A percentile compares a stretch with the other conserved stretches of the same genome.
phyloP scores from a whole-genome alignment of 2,329 filamentous ascomycete species.

The Fusarium dimerum region DNA sequence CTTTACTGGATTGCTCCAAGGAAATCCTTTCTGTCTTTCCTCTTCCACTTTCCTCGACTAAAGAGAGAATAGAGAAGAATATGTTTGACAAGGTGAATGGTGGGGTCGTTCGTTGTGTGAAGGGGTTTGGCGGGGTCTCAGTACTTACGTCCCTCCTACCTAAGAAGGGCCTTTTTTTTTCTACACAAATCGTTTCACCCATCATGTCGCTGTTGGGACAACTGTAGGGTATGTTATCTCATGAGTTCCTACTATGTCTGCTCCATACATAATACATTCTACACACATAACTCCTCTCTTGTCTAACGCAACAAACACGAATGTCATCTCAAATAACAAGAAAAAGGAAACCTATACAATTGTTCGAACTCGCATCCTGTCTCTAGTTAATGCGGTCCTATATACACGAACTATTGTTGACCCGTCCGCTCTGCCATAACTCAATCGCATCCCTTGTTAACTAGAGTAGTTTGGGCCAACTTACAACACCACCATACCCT shows the following conservation, averaged over 20 bases:
- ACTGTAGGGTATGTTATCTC: too few species aligned
- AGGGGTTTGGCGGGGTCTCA: constrained; percentile 18
- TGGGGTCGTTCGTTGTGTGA: constrained; percentile 17
- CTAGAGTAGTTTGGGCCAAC: background rate
- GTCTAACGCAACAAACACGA: too few species aligned
- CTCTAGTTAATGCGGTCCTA: constrained; percentile 34
- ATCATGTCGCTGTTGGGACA: background rate
- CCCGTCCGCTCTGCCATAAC: constrained; percentile 17
- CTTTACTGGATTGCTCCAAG: constrained; percentile 3
- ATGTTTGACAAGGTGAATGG: constrained; percentile 1
- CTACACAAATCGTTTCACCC: constrained; percentile 9
- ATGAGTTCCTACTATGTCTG: too few species aligned
- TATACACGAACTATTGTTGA: constrained; percentile 31
- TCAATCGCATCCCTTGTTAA: background rate
- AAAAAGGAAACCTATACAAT: constrained; percentile 33
- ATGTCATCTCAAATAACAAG: too few species aligned
- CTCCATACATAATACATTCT: too few species aligned
- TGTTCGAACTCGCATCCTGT: constrained; percentile 29
- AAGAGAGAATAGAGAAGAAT: background rate
- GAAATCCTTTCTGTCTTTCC: background rate
- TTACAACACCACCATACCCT: background rate
- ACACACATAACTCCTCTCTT: too few species aligned
- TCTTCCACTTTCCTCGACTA: background rate
- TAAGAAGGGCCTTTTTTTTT: background rate
- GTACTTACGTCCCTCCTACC: constrained; percentile 1